A percentile compares a stretch with the other conserved stretches of the same genome.
These are phyloP conservation scores for Akanthomyces uredinophilus DNA, from an alignment of 2,329 filamentous ascomycete species.

Conservation along the genomic window DNA sequence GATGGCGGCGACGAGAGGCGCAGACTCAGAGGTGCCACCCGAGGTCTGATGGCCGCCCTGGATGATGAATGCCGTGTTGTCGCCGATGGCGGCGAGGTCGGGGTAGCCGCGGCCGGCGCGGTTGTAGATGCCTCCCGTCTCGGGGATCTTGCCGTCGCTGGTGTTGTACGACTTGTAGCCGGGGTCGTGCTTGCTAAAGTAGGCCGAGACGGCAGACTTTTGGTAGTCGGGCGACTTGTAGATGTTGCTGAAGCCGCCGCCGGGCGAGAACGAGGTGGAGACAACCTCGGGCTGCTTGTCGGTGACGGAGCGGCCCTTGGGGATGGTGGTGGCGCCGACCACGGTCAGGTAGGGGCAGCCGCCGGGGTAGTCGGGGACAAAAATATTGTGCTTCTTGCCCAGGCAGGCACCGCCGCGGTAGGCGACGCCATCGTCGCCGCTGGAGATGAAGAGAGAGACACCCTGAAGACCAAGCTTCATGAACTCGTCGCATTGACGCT, in stretches of 20 bases:
- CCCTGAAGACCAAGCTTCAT: conserved; percentile 42
- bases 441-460: conserved; percentile 35
- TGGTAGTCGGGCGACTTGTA: conserved; percentile 45
- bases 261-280: conserved; percentile 23
- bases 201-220: conserved; percentile 30
- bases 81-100: conserved; percentile 38
- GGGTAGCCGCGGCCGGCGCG: conserved; percentile 33
- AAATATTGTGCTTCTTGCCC: conserved; percentile 10
- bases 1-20: conserved; percentile 18
- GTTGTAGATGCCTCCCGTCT: neutral
- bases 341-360: conserved; percentile 42
- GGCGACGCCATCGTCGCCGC: conserved; percentile 36
- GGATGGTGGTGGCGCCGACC: conserved; percentile 45
- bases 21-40: conserved; percentile 16
- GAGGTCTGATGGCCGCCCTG: conserved; percentile 7
- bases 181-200: conserved; percentile 11
- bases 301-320: conserved; percentile 35
- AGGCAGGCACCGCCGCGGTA: conserved; percentile 10
- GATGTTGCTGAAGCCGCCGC: conserved; percentile 38
- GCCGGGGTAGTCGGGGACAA: conserved; percentile 33
- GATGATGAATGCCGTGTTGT: conserved; percentile 38
- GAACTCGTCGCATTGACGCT: conserved; percentile 37
- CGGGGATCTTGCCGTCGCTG: neutral
- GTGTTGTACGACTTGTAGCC: neutral
- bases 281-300: conserved; percentile 34